Evolutionary conservation across 148 eudicot genomes (phyloP).

Genomic region (Oxyria digyna): DNA sequence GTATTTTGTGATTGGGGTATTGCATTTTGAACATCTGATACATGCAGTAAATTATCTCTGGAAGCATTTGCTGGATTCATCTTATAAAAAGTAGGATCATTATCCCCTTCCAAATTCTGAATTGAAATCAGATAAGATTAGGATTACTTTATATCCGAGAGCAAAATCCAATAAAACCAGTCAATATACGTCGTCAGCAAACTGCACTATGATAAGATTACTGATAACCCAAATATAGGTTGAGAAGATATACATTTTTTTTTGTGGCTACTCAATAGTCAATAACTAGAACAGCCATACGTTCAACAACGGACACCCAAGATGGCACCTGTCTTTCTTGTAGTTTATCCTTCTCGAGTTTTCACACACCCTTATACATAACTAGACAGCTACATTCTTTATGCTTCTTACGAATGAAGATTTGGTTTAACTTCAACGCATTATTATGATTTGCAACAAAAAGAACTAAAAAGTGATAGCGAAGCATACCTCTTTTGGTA

Average conservation of each 20-base stretch:
- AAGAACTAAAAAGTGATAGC: conserved; percentile 6
- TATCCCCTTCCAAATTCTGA: conserved; percentile 30
- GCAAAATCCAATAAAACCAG: neutral
- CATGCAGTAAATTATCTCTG: neutral
- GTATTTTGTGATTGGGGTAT: neutral
- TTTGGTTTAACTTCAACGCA: neutral
- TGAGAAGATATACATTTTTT: neutral
- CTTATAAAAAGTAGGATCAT: conserved; percentile 18
- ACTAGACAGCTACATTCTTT: neutral
- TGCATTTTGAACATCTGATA: neutral
- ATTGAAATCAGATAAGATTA: conserved; percentile 9
- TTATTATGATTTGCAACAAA: neutral
- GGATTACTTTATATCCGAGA: neutral
- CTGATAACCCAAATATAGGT: neutral
- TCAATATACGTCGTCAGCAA: neutral
- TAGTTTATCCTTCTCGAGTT: neutral
- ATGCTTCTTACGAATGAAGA: neutral
- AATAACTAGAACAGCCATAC: neutral
- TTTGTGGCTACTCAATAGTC: neutral
- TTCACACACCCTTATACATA: neutral
- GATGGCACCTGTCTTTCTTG: neutral
- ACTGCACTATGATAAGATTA: neutral
- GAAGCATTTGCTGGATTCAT: conserved; percentile 11
- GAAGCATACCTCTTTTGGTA: conserved; percentile 35
- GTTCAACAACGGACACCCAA: neutral